These are phyloP conservation scores for Vigna unguiculata DNA, from an alignment of 306 rosid species.

Conservation along the genomic window DNA sequence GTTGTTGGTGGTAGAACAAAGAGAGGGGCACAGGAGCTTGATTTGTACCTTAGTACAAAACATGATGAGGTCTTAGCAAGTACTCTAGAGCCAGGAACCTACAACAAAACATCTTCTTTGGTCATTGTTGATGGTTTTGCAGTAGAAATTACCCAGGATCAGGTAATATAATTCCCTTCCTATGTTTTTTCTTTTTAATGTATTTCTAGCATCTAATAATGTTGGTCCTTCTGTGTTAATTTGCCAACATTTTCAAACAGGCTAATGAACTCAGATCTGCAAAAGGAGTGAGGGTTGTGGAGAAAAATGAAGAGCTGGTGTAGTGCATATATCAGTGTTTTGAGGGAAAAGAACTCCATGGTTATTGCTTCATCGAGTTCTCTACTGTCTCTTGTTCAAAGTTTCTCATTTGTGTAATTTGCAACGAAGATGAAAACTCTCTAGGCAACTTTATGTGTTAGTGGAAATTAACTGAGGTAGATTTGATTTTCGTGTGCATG, in stretches of 20 bases:
- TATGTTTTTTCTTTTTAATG: too few relatives aligned
- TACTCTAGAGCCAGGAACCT: slow-evolving; percentile 68
- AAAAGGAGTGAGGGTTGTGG: slow-evolving; percentile 88
- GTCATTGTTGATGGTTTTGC: slow-evolving; percentile 90
- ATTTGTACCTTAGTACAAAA: slow-evolving; percentile 76
- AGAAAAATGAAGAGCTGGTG: slow-evolving; percentile 70
- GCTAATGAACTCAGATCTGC: slow-evolving; percentile 88
- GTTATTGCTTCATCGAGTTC: slow-evolving; percentile 12
- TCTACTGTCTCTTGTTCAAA: neutral
- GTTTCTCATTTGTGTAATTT: slow-evolving; percentile 11
- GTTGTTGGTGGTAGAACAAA: slow-evolving; percentile 44
- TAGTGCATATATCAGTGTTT: slow-evolving; percentile 33
- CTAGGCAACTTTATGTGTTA: neutral
- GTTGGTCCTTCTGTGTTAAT: neutral
- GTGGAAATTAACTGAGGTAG: slow-evolving; percentile 5
- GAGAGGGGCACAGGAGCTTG: slow-evolving; percentile 66
- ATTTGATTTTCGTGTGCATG: slow-evolving; percentile 19
- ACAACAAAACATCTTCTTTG: slow-evolving; percentile 72
- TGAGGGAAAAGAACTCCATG: slow-evolving; percentile 3
- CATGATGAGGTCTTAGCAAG: slow-evolving; percentile 78
- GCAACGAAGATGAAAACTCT: neutral
- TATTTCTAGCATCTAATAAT: too few relatives aligned
- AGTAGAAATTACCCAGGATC: slow-evolving; percentile 70
- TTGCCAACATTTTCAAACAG: slow-evolving; percentile 49
- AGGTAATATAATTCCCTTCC: slow-evolving; percentile 53